Evolutionary conservation across 768 basidiomycete species (phyloP).

Genomic region (Russula sp.): DNA sequence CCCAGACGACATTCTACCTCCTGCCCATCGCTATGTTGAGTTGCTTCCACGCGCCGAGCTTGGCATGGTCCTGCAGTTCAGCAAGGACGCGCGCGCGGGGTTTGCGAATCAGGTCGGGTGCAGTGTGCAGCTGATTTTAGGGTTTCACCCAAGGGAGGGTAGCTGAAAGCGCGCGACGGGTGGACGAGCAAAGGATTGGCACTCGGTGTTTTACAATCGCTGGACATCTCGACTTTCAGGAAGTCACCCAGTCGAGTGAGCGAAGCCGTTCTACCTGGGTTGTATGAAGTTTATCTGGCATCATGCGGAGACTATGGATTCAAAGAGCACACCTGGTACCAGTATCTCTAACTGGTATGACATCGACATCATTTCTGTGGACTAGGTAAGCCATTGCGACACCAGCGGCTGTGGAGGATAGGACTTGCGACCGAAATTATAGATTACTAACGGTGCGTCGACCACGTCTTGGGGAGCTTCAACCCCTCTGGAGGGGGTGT

Average conservation of each 20-base stretch:
- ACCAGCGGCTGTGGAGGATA: not conserved
- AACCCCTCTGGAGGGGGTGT: constrained; percentile 36
- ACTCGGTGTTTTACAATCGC: constrained; percentile 59
- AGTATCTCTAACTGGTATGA: constrained; percentile 89
- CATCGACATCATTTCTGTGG: constrained; percentile 80
- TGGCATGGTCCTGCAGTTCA: constrained; percentile 57
- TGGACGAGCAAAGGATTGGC: constrained; percentile 30
- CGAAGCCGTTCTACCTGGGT: constrained; percentile 64
- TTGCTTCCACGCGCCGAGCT: constrained; percentile 45
- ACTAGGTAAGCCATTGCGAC: constrained; percentile 13
- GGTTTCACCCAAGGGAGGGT: constrained; percentile 61
- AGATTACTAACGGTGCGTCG: constrained; percentile 80
- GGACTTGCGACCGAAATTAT: constrained; percentile 80
- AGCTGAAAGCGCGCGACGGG: constrained; percentile 39
- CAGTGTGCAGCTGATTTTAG: constrained; percentile 64
- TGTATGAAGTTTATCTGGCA: constrained; percentile 2
- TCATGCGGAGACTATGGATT: not conserved
- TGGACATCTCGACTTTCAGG: constrained; percentile 62
- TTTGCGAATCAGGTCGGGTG: constrained; percentile 46
- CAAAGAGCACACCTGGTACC: constrained; percentile 52
- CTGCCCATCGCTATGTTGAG: constrained; percentile 74
- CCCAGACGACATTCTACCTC: constrained; percentile 70
- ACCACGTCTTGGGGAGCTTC: constrained; percentile 53
- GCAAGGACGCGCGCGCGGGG: constrained; percentile 51
- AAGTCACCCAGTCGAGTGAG: constrained; percentile 82